Conservation (phyloP, 345 rosid genomes). For the Pseudoturritis turrita region DNA sequence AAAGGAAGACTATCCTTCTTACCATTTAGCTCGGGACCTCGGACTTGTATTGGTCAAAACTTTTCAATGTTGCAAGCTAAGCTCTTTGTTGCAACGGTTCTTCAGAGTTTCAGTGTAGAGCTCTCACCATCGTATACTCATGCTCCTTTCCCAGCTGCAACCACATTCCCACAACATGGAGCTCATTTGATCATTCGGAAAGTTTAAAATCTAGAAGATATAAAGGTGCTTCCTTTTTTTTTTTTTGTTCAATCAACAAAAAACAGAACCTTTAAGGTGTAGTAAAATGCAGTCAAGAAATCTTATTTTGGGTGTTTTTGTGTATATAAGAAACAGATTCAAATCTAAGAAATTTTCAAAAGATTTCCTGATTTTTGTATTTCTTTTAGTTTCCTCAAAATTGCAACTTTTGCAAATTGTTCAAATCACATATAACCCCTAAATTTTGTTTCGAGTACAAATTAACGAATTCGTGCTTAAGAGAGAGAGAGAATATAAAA, state of each 20-base stretch:
- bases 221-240: slow-evolving; percentile 4
- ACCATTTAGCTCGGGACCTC: slow-evolving; percentile 46
- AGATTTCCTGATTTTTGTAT: background rate
- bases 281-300: background rate
- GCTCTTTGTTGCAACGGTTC: slow-evolving; percentile 36
- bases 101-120: slow-evolving; percentile 40
- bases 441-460: background rate
- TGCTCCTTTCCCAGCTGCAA: slow-evolving; percentile 39
- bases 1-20: slow-evolving; percentile 41
- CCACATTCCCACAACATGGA: slow-evolving; percentile 47
- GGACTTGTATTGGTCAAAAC: slow-evolving; percentile 53
- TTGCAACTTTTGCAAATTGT: background rate
- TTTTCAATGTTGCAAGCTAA: slow-evolving; percentile 46
- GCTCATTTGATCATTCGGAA: slow-evolving; percentile 37
- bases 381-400: background rate
- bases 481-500: background rate
- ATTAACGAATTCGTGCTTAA: background rate
- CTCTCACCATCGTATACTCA: slow-evolving; percentile 45
- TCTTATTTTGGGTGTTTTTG: slow-evolving; percentile 11
- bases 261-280: background rate
- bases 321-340: slow-evolving; percentile 13
- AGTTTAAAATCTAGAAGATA: background rate
- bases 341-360: background rate
- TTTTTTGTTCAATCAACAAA: background rate
- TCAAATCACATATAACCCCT: background rate